Conservation (phyloP, 2,329 filamentous ascomycete species). For the Botryotinia calthae region DNA sequence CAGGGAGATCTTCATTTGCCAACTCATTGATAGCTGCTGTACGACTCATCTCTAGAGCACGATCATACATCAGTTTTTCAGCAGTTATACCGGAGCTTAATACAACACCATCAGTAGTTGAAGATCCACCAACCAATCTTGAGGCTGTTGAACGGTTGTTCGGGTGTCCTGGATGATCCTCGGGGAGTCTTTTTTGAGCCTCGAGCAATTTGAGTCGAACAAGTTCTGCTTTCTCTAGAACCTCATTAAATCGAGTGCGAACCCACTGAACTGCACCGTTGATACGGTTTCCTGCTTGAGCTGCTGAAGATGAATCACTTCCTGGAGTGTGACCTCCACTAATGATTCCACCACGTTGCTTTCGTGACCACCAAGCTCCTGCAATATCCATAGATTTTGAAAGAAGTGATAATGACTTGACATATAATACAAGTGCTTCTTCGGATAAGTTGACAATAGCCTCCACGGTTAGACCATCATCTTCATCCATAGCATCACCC, state of each 20-base stretch:
- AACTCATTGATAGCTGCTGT: slow-evolving; percentile 94
- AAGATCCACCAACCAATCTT: slow-evolving; percentile 45
- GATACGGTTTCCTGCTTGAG: slow-evolving; percentile 60
- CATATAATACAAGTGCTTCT: slow-evolving; percentile 91
- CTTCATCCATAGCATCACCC: slow-evolving; percentile 57
- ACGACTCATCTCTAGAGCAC: slow-evolving; percentile 93
- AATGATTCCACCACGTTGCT: slow-evolving; percentile 62
- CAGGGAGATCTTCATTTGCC: slow-evolving; percentile 79
- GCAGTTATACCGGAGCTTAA: slow-evolving; percentile 88
- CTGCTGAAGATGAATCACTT: slow-evolving; percentile 43
- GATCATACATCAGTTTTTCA: slow-evolving; percentile 97
- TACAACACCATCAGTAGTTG: slow-evolving; percentile 73
- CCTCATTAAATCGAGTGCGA: slow-evolving; percentile 90
- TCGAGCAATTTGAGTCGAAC: slow-evolving; percentile 86
- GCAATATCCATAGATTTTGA: slow-evolving; percentile 96
- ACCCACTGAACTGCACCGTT: slow-evolving; percentile 97
- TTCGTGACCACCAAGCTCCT: slow-evolving; percentile 84
- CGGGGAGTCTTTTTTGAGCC: slow-evolving; percentile 78
- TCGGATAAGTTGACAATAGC: slow-evolving; percentile 85
- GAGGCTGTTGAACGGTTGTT: slow-evolving; percentile 66
- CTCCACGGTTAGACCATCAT: slow-evolving; percentile 78
- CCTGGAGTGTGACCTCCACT: slow-evolving; percentile 44
- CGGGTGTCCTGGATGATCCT: slow-evolving; percentile 83
- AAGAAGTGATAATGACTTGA: slow-evolving; percentile 86
- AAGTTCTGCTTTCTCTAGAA: slow-evolving; percentile 91